phyloP scores from a whole-genome alignment of 129 eudicot species.

The Pulicaria dysenterica region DNA sequence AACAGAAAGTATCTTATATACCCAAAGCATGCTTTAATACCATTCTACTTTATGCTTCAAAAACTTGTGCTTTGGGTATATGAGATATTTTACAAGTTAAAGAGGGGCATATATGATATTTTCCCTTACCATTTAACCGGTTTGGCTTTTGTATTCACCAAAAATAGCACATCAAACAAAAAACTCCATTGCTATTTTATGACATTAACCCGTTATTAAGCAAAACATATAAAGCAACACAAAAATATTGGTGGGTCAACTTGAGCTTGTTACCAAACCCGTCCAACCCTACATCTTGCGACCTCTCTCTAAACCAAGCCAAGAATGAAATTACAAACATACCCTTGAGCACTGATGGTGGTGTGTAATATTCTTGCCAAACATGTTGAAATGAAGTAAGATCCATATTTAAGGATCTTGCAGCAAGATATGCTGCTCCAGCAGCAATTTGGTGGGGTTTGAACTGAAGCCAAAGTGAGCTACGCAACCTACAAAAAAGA shows the following conservation, averaged over 20 bases:
- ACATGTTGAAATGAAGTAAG: slow-evolving; percentile 58
- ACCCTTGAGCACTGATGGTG: slow-evolving; percentile 80
- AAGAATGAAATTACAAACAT: slow-evolving; percentile 38
- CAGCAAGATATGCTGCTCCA: slow-evolving; percentile 95
- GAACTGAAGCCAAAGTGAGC: slow-evolving; percentile 95
- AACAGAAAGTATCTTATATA: no score
- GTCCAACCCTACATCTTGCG: background rate
- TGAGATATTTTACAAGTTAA: no score
- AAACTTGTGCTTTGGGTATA: no score
- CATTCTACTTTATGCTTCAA: no score
- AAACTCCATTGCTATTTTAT: no score
- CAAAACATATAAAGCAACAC: background rate
- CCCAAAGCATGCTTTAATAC: no score
- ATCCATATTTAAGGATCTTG: slow-evolving; percentile 78
- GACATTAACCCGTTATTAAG: no score
- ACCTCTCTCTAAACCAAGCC: background rate
- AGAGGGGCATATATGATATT: no score
- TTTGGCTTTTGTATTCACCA: no score
- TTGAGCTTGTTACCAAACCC: background rate
- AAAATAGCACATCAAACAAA: no score
- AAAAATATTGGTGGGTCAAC: background rate
- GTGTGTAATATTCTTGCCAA: slow-evolving; percentile 84
- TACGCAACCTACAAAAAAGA: slow-evolving; percentile 69
- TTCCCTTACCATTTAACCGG: no score
- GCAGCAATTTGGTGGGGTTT: slow-evolving; percentile 99